Evolutionary conservation across 495 filamentous ascomycete genomes (phyloP).

Genomic region (Neurospora terricola): DNA sequence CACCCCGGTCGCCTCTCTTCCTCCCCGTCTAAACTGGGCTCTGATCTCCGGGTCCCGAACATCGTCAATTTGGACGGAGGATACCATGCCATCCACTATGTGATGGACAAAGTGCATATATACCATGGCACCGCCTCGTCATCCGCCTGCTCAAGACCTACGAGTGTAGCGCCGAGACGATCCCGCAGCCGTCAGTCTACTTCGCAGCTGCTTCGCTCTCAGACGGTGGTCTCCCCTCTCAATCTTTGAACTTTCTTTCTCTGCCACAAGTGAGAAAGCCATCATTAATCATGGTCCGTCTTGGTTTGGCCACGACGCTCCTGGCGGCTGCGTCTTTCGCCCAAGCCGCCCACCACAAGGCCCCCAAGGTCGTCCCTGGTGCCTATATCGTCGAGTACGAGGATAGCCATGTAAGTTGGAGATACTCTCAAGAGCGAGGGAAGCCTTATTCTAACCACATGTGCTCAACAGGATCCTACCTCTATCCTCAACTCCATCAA

Average conservation of each 20-base stretch:
- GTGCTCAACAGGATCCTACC: slow-evolving; percentile 22
- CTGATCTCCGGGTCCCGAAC: not conserved
- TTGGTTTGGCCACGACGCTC: slow-evolving; percentile 19
- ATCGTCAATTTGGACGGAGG: not conserved
- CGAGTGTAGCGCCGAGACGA: not conserved
- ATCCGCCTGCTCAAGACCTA: not conserved
- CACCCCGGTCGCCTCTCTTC: not conserved
- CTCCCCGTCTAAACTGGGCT: not conserved
- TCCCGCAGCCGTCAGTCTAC: not conserved
- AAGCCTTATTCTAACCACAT: slow-evolving; percentile 3
- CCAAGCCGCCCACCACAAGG: slow-evolving; percentile 15
- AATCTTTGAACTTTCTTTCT: not conserved
- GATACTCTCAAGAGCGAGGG: not conserved
- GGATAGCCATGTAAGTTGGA: slow-evolving; percentile 28
- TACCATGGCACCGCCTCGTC: not conserved
- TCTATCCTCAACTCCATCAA: slow-evolving; percentile 29
- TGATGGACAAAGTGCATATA: not conserved
- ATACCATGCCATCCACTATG: not conserved
- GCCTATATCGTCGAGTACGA: slow-evolving; percentile 42
- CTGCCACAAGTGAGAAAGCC: not conserved
- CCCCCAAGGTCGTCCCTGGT: slow-evolving; percentile 23
- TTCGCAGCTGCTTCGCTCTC: not conserved
- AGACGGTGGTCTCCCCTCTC: not conserved
- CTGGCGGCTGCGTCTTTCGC: slow-evolving; percentile 23
- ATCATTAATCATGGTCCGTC: slow-evolving; percentile 15